These are phyloP conservation scores for Rhytidiadelphus loreus DNA, from an alignment of 225 moss, liverwort and hornwort genomes.

Conservation along the genomic window DNA sequence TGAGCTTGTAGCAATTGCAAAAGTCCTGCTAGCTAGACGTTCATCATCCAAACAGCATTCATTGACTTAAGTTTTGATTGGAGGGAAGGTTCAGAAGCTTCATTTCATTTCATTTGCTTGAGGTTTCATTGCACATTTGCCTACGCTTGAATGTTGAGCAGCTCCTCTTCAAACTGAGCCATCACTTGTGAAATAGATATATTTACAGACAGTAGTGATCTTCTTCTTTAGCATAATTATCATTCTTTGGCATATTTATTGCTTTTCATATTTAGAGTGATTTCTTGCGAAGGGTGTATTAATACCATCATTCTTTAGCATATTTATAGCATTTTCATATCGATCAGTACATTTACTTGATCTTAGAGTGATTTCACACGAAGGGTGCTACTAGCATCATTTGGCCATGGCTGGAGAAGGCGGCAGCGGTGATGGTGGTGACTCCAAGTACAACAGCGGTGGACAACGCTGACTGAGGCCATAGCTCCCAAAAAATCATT, in stretches of 20 bases:
- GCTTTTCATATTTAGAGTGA: no score
- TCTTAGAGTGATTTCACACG: no score
- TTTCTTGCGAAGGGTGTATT: background rate
- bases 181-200: background rate
- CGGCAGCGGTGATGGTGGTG: conserved; percentile 2
- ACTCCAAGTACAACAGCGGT: background rate
- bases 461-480: background rate
- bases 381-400: background rate
- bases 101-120: no score
- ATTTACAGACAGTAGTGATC: background rate
- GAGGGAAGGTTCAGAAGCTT: background rate
- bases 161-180: background rate
- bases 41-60: background rate
- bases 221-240: background rate
- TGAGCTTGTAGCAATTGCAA: background rate
- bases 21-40: background rate
- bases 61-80: background rate
- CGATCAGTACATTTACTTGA: background rate
- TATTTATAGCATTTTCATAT: background rate
- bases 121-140: background rate
- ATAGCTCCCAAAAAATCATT: background rate
- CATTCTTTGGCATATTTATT: background rate
- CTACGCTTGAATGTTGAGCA: background rate
- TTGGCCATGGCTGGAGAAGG: background rate
- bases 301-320: background rate